Conservation (phyloP, 805 yeast genomes). For the Saturnispora halmiae region DNA sequence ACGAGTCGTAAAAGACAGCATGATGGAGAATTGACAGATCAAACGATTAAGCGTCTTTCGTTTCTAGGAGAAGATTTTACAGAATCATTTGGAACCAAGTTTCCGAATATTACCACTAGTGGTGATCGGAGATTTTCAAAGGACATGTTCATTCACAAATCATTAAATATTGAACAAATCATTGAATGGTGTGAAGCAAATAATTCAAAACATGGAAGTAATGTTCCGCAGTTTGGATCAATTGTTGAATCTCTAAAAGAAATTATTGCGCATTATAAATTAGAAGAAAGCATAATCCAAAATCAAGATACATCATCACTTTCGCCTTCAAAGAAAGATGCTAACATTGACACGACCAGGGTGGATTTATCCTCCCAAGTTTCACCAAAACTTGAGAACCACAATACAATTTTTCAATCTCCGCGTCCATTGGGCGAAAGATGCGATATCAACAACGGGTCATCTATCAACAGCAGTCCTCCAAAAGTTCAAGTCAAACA, state of each 20-base stretch:
- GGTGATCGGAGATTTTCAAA: slow-evolving; percentile 5
- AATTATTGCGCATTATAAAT: not conserved
- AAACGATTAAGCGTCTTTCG: not conserved
- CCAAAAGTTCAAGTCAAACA: slow-evolving; percentile 17
- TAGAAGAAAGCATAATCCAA: slow-evolving; percentile 2
- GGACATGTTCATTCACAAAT: slow-evolving; percentile 6
- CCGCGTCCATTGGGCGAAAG: slow-evolving; percentile 1
- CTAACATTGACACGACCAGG: not conserved
- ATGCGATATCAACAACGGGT: not conserved
- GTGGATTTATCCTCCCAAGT: not conserved
- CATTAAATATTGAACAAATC: slow-evolving; percentile 4
- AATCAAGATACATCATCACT: not conserved
- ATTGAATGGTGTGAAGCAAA: slow-evolving; percentile 6
- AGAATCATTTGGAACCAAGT: slow-evolving; percentile 6
- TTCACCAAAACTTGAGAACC: not conserved
- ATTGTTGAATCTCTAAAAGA: slow-evolving; percentile 16
- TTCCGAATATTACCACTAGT: slow-evolving; percentile 3
- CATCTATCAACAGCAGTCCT: slow-evolving; percentile 5
- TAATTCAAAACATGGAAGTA: slow-evolving; percentile 7
- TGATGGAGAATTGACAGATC: not conserved
- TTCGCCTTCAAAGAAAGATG: not conserved
- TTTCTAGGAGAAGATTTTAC: not conserved
- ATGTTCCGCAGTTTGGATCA: slow-evolving; percentile 17
- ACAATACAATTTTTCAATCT: not conserved
- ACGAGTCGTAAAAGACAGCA: slow-evolving; percentile 1